Conservation (phyloP, 306 rosid species). For the Biancaea sappan region DNA sequence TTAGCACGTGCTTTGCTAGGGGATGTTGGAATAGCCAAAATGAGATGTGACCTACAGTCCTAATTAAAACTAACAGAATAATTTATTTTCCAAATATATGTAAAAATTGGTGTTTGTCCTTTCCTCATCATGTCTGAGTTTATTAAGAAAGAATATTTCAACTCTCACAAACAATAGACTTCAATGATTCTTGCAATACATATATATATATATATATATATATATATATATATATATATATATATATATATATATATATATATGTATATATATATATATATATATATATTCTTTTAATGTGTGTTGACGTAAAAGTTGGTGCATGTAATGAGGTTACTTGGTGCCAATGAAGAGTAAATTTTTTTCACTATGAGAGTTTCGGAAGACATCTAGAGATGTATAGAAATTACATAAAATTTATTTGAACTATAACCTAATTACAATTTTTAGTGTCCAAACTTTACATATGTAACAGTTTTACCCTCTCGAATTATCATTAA, state of each 20-base stretch:
- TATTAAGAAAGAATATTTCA: not conserved
- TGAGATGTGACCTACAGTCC: not conserved
- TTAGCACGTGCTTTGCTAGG: constrained; percentile 20
- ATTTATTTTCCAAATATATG: not conserved
- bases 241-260: too few relatives aligned
- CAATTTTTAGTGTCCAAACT: too few relatives aligned
- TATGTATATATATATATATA: too few relatives aligned
- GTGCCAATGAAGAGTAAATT: not conserved
- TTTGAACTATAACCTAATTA: too few relatives aligned
- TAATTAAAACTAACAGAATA: not conserved
- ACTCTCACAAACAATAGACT: not conserved
- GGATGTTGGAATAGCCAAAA: not conserved
- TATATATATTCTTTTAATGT: too few relatives aligned
- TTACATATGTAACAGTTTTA: too few relatives aligned
- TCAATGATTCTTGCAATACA: not conserved
- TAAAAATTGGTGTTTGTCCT: not conserved
- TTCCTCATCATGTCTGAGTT: not conserved
- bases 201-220: too few relatives aligned
- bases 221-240: too few relatives aligned
- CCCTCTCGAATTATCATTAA: too few relatives aligned
- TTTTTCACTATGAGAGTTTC: too few relatives aligned
- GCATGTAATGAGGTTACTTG: not conserved
- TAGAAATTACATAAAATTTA: too few relatives aligned
- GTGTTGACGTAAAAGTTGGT: not conserved
- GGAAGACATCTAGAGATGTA: too few relatives aligned